Evolutionary conservation across 1,139 yeast genomes (phyloP), one percentile per base, ranked within the genome.

Genomic region (Geotrichum europaeum): DNA sequence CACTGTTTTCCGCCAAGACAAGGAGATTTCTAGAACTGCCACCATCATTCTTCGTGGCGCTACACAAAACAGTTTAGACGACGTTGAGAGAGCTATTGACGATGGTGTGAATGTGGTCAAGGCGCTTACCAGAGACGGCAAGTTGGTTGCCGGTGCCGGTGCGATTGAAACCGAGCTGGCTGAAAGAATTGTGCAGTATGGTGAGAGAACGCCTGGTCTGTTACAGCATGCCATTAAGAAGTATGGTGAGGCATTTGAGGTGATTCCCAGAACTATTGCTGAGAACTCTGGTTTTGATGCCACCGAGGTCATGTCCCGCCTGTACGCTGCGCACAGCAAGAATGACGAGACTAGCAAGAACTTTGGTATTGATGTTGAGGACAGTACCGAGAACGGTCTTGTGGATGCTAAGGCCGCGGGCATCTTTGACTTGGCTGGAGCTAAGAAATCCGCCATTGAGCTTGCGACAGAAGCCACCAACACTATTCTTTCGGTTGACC

Each of bases 11-110:
- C 84, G 91, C 73, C 99, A 94, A 76, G 87, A 84, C 66, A 79
- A 79, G 62, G 78, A 76, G 53, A 57, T 62, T 22, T 62, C 69
- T 51, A 81, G 89, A 68, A 94, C 99, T 4, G 86, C 98, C 13
- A 94, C 99, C 9, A 91, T 94, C 68, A 86, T 94, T 55, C 79
- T 95, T 60, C 85, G 99, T 75, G 99, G 99, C 60, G 99, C 99
- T 52, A 94, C 99, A n/a, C 96, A 91, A 74, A 91, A 90, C 75
- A 84, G 82, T 72, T 79, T 94, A 71, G 99, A 95, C 70, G 98
- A 94, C 72, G 83, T 94, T 63, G 99, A 94, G 79, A 86, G 99
- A 71, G 96, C 98, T 59, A 90, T 94, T 65, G 98, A 94, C 73
- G 99, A 94, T 71, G 97, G 98, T 71, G 97, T 95, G 53, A 84